A percentile compares a stretch with the other conserved stretches of the same genome.
Evolutionary conservation across 768 basidiomycete species (phyloP).

Genomic region (Mycena maculata): DNA sequence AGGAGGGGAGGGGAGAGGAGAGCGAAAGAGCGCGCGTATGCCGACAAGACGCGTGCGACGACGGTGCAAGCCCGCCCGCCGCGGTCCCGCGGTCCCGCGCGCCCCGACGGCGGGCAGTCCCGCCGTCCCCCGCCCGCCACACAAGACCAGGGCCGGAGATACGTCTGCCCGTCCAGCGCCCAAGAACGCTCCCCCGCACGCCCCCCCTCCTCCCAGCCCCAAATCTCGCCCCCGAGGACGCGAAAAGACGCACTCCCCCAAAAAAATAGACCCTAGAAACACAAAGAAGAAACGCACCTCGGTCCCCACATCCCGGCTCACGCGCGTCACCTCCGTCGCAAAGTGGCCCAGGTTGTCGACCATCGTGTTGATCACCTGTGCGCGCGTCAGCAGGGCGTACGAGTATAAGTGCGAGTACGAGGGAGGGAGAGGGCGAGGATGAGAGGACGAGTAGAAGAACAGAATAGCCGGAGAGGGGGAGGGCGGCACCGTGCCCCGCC

Average conservation of each 20-base stretch:
- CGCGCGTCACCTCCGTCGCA: constrained; percentile 72
- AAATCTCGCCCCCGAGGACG: no score
- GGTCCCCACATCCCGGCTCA: constrained; percentile 73
- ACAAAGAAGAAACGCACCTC: constrained; percentile 20
- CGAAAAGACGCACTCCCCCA: no score
- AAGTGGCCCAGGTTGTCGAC: constrained; percentile 61
- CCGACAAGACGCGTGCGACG: no score
- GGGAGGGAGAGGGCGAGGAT: neutral
- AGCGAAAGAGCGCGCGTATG: neutral
- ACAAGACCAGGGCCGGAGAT: no score
- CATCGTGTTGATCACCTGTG: constrained; percentile 70
- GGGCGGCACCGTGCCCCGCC: neutral
- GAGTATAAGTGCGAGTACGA: neutral
- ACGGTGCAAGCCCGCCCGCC: no score
- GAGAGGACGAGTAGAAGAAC: no score
- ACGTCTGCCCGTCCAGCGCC: no score
- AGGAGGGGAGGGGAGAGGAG: neutral
- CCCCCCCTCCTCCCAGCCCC: no score
- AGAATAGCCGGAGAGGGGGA: neutral
- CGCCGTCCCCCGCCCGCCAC: no score
- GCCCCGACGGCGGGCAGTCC: no score
- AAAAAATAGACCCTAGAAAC: neutral
- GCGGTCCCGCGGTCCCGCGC: no score
- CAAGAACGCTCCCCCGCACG: no score
- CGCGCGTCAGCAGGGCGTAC: neutral